Evolutionary conservation across 1,284 basidiomycete genomes (phyloP), one percentile per base, ranked within the genome.

Genomic region (Malassezia yamatoensis): DNA sequence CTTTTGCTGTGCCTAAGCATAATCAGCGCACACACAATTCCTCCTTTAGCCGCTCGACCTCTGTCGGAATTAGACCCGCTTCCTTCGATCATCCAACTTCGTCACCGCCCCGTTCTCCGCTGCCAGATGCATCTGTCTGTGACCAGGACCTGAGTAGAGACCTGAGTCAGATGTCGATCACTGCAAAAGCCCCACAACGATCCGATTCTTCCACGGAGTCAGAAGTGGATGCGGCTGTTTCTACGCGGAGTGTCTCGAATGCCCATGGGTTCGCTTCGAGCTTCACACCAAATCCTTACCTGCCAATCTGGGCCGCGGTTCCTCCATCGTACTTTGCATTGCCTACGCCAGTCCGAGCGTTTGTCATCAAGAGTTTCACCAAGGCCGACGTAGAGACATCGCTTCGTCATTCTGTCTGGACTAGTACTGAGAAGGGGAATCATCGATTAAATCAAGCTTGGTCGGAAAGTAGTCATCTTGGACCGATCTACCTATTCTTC

Each of bases 301-400:
- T 21, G 47, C 35, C 47, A n/a, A 38, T 29, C 47, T 37, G 36
- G 33, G n/a, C 9, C n/a, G 35, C 35, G 24, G 18, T 33, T 34
- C 20, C 32, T 4, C 34, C 20, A 16, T 29, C 51, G 5, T 16
- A 21, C 32, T 24, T 47, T 32, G 35, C 49, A 29, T 36, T 49
- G 15, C 49, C 54, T 2, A 15, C 35, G 20, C 53, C 61, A 29
- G 65, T 63, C 18, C 64, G 70, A 42, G 69, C 62, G 57, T 72
- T 74, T 53, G 70, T 74, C 35, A 74, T 74, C 66, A 74, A 74
- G 48, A 68, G 65, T 29, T 74, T 71, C 46, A 73, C 68, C 21
- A 70, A 73, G 35, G 69, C 68, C 24, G 72, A 74, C 41, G 68
- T 74, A 20, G 63, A 70, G 53, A 66, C 65, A 24, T 71, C 67